Evolutionary conservation across 352 stramenopile species (phyloP), one percentile per base, ranked within the genome.

Genomic region (Globisporangium perplexum): DNA sequence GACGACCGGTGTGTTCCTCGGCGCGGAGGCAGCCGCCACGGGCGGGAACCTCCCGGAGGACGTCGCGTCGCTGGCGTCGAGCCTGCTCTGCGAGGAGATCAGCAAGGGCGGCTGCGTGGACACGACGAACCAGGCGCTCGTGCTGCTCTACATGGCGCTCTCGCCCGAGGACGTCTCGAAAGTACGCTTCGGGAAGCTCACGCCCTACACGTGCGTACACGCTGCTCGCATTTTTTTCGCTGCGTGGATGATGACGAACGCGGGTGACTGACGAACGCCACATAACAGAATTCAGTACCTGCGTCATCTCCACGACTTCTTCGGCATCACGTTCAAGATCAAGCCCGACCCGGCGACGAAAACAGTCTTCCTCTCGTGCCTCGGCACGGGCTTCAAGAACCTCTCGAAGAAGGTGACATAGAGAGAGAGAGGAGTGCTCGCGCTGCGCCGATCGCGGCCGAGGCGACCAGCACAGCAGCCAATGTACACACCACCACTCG

Each of bases 81-180:
- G 97, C 38, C 67, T 98, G 36, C 71, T 99, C 10, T 94, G 98
- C 47, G 93, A 99, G 52, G 97, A 99, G 75, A 98, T 99, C 63
- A 79, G 82, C 57, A 88, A 89, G 62, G 90, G 82, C 49, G 95
- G 84, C 47, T 98, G 90, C 55, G 86, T 98, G 18, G 95, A 99
- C 76, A 98, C 95, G 18, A 86, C 80, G 42, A 95, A 96, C 65
- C 97, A 99, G 74, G 88, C 90, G 6, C 74, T 99, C 35, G 91
- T 95, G 31, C 74, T 99, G 52, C 68, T 99, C 10, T 91, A 98
- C 57, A 99, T 99, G 97, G 92, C 96, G 53, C 78, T 99, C 14
- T 97, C 93, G 22, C 97, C 97, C 0, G 96, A 99, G 65, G 97
- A 99, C 70, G 97, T 99, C 23, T 97, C 88, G 55, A 97, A 95